Evolutionary conservation across 2,329 filamentous ascomycete genomes (phyloP).

Genomic region (Arthrobotrys musiformis): DNA sequence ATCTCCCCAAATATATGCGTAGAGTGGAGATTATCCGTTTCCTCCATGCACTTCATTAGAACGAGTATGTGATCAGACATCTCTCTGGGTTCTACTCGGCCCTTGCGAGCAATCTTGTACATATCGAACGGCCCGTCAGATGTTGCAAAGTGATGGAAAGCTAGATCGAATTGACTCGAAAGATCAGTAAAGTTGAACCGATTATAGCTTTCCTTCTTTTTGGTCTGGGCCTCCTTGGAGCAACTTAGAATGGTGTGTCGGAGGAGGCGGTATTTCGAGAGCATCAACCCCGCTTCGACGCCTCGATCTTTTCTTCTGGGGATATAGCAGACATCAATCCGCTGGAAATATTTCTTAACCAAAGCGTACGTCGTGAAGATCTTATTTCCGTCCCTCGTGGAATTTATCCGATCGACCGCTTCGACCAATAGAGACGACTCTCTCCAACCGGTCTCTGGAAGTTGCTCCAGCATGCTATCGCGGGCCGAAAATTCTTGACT

Average conservation of each 20-base stretch:
- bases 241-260: background rate
- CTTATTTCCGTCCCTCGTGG: background rate
- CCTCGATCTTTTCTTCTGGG: background rate
- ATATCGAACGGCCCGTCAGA: slow-evolving; percentile 9
- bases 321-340: slow-evolving; percentile 2
- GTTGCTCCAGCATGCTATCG: background rate
- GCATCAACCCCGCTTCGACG: background rate
- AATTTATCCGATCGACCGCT: background rate
- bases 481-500: background rate
- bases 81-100: background rate
- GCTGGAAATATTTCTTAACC: slow-evolving; percentile 5
- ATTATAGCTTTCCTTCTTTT: background rate
- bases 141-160: background rate
- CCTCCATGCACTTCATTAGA: background rate
- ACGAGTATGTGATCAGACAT: slow-evolving; percentile 1
- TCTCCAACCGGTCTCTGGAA: background rate
- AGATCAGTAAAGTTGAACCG: background rate
- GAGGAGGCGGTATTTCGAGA: background rate
- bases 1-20: background rate
- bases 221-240: background rate
- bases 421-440: background rate
- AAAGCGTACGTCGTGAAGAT: background rate
- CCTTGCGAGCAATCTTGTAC: background rate
- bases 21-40: background rate
- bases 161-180: slow-evolving; percentile 3